Base-by-base conservation (phyloP, 1,139 yeast species). In the Pichia sp. region DNA sequence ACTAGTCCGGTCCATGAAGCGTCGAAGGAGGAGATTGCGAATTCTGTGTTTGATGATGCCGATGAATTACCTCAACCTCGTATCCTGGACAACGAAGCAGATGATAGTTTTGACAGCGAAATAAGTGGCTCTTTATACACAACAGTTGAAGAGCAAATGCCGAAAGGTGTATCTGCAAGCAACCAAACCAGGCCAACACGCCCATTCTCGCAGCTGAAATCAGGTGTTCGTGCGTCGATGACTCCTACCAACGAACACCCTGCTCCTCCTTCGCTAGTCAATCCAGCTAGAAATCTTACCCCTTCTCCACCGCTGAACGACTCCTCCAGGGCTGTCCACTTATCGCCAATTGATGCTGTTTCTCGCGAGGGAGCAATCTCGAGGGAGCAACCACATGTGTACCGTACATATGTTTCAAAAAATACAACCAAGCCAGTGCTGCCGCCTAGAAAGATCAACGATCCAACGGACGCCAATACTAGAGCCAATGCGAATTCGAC, bases 21-120 rank as follows among this genome's bases (percentile, higher is more conserved):
- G 55, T 45, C 53, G 46, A 45, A 30, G 13, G 10, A 45, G 2
- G 45, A 52, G 30, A 16, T 10, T 11, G 45, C 46, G 3, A 41
- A 51, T 7, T 64, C 69, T 8, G 54, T 62, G 4, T 68, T 64
- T 57, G 70, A 62, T 1, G 70, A 68, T 54, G 67, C 67, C 1
- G 67, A 63, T n/a, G 67, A 63, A 32, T 57, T 61, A 3, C 30
- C 32, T 7, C 16, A 34, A 7, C 47, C 49, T 7, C 45, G n/a
- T 8, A 23, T 41, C 11, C 47, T 42, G 11, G 34, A 8, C 11
- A 13, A 46, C 13, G 34, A 45, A 13, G 19, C 7, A 11, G 34
- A 54, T 10, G 50, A 47, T 31, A 45, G 50, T 13, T 40, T 48
- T 44, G 54, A 54, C 36, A 49, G 50, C 19, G 54, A 54, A 13